Conservation (phyloP, 129 eudicot species). For the Ambrosia artemisiifolia region DNA sequence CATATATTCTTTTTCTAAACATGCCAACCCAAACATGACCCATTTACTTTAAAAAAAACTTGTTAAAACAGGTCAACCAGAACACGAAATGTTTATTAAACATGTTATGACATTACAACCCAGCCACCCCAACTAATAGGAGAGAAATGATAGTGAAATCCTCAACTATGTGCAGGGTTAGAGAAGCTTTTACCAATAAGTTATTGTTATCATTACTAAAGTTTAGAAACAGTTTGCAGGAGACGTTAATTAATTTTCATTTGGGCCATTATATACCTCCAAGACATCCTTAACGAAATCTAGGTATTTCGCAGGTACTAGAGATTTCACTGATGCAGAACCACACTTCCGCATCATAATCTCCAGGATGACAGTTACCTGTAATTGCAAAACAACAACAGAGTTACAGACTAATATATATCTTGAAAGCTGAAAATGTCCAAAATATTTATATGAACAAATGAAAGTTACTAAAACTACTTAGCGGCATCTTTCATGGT, state of each 20-base stretch:
- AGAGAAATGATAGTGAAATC: too few relatives aligned
- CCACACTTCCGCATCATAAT: constrained; percentile 91
- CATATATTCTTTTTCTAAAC: neutral
- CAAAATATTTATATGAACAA: constrained; percentile 8
- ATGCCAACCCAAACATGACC: neutral
- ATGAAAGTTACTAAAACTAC: neutral
- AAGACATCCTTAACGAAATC: constrained; percentile 56
- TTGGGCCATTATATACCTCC: constrained; percentile 44
- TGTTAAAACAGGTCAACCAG: neutral
- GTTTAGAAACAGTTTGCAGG: too few relatives aligned
- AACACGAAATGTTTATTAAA: neutral
- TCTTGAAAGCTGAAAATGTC: neutral
- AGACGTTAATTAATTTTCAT: neutral
- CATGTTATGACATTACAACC: neutral
- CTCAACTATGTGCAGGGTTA: too few relatives aligned
- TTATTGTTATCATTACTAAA: too few relatives aligned
- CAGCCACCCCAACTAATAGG: too few relatives aligned
- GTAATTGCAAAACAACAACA: constrained; percentile 15
- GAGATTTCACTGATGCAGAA: constrained; percentile 51
- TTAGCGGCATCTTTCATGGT: neutral
- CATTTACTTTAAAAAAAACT: too few relatives aligned
- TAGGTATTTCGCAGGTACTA: constrained; percentile 61
- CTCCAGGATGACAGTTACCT: constrained; percentile 92
- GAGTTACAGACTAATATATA: neutral
- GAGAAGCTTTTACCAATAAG: too few relatives aligned